Percentiles rank a stretch among this genome's conserved stretches.
These are phyloP conservation scores for Monascus purpureus DNA, from an alignment of 495 filamentous ascomycete species.

Conservation along the genomic window DNA sequence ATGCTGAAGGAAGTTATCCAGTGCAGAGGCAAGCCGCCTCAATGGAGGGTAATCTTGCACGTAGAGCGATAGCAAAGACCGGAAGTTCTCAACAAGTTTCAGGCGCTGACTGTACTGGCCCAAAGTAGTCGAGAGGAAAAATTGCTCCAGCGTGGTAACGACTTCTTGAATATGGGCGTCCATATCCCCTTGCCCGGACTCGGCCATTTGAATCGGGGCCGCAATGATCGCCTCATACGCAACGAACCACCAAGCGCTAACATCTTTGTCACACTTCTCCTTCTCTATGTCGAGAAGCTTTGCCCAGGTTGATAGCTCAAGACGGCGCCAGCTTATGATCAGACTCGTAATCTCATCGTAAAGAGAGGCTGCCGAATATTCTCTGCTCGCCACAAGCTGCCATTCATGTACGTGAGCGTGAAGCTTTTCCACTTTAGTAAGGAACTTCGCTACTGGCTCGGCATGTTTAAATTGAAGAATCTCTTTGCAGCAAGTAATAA, in stretches of 20 bases:
- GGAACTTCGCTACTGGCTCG: constrained; percentile 75
- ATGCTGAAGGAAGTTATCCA: constrained; percentile 65
- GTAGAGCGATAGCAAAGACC: constrained; percentile 33
- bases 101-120: constrained; percentile 70
- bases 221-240: constrained; percentile 80
- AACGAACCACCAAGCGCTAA: constrained; percentile 91
- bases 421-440: constrained; percentile 73
- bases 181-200: constrained; percentile 40
- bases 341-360: constrained; percentile 63
- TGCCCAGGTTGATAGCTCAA: constrained; percentile 87
- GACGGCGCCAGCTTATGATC: constrained; percentile 72
- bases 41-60: constrained; percentile 40
- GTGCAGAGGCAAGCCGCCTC: constrained; percentile 34
- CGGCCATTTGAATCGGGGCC: constrained; percentile 48
- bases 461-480: constrained; percentile 58
- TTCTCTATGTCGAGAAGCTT: constrained; percentile 77
- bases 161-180: constrained; percentile 49
- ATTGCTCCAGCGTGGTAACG: constrained; percentile 55
- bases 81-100: constrained; percentile 57
- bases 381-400: constrained; percentile 76
- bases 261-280: constrained; percentile 56
- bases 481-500: constrained; percentile 57
- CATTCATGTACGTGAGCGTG: constrained; percentile 77
- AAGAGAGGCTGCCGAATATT: constrained; percentile 50
- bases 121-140: constrained; percentile 57